These are phyloP conservation scores for Ilyonectria mors-panacis DNA, from an alignment of 2,329 filamentous ascomycete species.

Conservation along the genomic window DNA sequence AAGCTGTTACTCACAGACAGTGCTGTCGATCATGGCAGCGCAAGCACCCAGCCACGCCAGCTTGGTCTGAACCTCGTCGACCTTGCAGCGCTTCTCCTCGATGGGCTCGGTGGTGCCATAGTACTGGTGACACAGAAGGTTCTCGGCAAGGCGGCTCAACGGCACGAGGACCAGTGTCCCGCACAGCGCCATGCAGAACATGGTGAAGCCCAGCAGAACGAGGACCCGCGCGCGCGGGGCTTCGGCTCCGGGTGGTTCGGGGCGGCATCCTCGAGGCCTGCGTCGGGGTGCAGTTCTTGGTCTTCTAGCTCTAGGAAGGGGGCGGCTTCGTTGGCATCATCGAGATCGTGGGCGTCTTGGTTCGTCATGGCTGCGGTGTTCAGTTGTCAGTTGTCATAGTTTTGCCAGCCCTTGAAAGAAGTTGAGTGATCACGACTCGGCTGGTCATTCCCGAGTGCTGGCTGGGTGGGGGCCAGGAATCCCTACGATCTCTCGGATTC, in stretches of 20 bases:
- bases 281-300: neutral
- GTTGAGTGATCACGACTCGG: neutral
- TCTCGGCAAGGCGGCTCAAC: constrained; percentile 3
- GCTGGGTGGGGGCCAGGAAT: too few species aligned
- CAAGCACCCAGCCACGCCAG: constrained; percentile 5
- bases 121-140: neutral
- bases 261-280: neutral
- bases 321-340: neutral
- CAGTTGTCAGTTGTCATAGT: neutral
- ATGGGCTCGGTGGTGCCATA: constrained; percentile 5
- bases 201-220: constrained; percentile 8
- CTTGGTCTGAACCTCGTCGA: constrained; percentile 7
- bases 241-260: neutral
- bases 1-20: constrained; percentile 1
- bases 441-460: neutral
- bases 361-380: constrained; percentile 5
- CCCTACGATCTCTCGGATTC: neutral
- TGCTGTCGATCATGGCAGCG: constrained; percentile 3
- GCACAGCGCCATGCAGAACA: constrained; percentile 9
- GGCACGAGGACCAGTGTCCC: constrained; percentile 5
- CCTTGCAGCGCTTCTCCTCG: constrained; percentile 9
- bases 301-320: neutral
- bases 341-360: neutral
- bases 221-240: constrained; percentile 1
- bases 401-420: neutral